Evolutionary conservation across 108 stramenopile genomes (phyloP).

Genomic region (Nannochloropsis granulata): DNA sequence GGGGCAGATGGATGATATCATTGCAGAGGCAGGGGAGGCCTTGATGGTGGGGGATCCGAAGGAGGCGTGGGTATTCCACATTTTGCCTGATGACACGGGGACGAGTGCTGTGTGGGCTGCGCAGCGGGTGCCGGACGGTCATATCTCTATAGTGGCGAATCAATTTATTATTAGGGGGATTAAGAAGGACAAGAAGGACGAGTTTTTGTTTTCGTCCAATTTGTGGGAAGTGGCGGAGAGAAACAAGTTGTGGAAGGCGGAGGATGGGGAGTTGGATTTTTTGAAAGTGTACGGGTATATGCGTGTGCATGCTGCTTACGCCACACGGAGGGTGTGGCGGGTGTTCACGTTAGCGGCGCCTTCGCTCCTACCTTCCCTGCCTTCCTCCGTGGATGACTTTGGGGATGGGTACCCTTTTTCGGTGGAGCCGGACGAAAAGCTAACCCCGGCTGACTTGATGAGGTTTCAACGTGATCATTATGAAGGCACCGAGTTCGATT

Average conservation of each 20-base stretch:
- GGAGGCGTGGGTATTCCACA: conserved; percentile 67
- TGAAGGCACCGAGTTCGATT: conserved; percentile 49
- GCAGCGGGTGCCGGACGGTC: conserved; percentile 50
- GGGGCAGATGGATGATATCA: neutral
- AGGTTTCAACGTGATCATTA: conserved; percentile 50
- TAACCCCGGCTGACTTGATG: conserved; percentile 38
- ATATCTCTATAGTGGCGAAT: conserved; percentile 59
- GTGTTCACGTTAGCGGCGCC: conserved; percentile 10
- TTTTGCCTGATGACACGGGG: conserved; percentile 59
- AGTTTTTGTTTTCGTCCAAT: conserved; percentile 49
- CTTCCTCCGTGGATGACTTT: conserved; percentile 29
- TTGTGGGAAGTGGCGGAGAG: conserved; percentile 49
- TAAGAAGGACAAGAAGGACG: conserved; percentile 41
- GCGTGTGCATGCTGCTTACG: conserved; percentile 25
- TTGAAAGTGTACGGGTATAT: conserved; percentile 3
- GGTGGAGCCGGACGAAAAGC: conserved; percentile 30
- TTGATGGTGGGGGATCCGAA: conserved; percentile 48
- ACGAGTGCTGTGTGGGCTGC: conserved; percentile 61
- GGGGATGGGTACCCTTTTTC: conserved; percentile 52
- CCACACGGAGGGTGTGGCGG: conserved; percentile 40
- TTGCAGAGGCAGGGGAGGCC: conserved; percentile 47
- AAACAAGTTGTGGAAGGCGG: conserved; percentile 36
- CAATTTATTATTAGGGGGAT: conserved; percentile 49
- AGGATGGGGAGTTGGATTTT: conserved; percentile 36
- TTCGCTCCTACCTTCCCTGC: conserved; percentile 16